These are phyloP conservation scores for Parachaetomium inaequale DNA, from an alignment of 495 filamentous ascomycete species.

Conservation along the genomic window DNA sequence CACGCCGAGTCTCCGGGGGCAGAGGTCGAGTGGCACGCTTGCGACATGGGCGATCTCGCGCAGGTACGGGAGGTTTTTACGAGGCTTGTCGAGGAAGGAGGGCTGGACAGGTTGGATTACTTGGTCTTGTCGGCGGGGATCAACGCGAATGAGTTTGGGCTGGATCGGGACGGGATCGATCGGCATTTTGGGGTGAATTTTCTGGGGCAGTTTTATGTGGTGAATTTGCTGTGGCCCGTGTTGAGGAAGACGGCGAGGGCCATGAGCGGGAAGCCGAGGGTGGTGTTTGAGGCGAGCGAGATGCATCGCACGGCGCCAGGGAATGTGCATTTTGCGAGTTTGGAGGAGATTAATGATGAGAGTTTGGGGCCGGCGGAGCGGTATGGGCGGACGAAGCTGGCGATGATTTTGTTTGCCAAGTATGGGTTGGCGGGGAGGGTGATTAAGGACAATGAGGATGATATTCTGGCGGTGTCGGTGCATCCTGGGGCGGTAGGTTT, in stretches of 20 bases:
- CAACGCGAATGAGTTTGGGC: conserved; percentile 43
- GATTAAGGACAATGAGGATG: conserved; percentile 41
- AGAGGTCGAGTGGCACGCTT: conserved; percentile 41
- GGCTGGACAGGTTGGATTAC: conserved; percentile 41
- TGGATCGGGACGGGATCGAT: conserved; percentile 45
- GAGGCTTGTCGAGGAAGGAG: conserved; percentile 20
- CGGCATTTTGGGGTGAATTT: conserved; percentile 52
- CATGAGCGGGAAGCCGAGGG: conserved; percentile 34
- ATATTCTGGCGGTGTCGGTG: conserved; percentile 40
- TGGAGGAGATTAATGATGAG: conserved; percentile 53
- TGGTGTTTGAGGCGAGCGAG: conserved; percentile 54
- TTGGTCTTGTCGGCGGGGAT: conserved; percentile 50
- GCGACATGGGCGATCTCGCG: conserved; percentile 41
- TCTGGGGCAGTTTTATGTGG: conserved; percentile 46
- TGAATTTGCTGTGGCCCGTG: conserved; percentile 43
- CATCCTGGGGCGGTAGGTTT: conserved; percentile 43
- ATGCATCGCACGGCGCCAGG: conserved; percentile 49
- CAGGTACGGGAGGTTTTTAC: conserved; percentile 40
- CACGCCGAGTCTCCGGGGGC: conserved; percentile 29
- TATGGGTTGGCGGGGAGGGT: conserved; percentile 40
- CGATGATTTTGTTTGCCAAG: conserved; percentile 51
- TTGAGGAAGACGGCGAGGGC: conserved; percentile 38
- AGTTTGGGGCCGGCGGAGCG: conserved; percentile 51
- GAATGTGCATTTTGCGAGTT: conserved; percentile 39
- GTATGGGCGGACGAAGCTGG: conserved; percentile 55